phyloP scores from a whole-genome alignment of 345 rosid genomes.

The Citrus trifoliata region DNA sequence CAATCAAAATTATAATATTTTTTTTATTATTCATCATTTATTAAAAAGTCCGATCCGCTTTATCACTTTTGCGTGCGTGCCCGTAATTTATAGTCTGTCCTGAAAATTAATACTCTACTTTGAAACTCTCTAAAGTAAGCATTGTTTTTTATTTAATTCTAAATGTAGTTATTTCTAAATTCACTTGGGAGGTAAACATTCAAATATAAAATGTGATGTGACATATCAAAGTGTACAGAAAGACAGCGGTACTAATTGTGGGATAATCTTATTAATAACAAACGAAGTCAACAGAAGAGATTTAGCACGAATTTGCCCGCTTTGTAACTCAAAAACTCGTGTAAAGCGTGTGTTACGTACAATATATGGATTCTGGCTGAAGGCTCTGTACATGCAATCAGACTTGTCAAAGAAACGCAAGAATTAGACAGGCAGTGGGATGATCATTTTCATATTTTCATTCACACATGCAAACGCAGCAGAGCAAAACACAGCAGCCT shows the following conservation, averaged over 20 bases:
- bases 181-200: too few species aligned
- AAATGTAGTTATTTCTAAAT: not conserved
- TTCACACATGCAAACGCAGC: not conserved
- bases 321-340: not conserved
- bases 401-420: not conserved
- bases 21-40: too few species aligned
- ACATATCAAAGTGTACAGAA: not conserved
- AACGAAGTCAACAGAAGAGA: not conserved
- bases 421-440: too few species aligned
- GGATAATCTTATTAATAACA: too few species aligned
- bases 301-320: not conserved
- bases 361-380: not conserved
- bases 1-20: too few species aligned
- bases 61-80: too few species aligned
- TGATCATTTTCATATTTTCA: too few species aligned
- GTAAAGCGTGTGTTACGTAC: not conserved
- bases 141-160: not conserved
- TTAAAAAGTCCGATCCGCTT: too few species aligned
- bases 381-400: not conserved
- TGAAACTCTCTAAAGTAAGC: too few species aligned
- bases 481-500: not conserved
- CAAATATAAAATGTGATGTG: not conserved
- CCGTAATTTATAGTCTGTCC: too few species aligned
- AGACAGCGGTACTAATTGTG: too few species aligned
- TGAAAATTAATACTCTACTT: too few species aligned